Percentiles rank a stretch among this genome's conserved stretches.
These are phyloP conservation scores for Dispira parvispora DNA, from an alignment of 192 early-diverging fungal species.

Conservation along the genomic window DNA sequence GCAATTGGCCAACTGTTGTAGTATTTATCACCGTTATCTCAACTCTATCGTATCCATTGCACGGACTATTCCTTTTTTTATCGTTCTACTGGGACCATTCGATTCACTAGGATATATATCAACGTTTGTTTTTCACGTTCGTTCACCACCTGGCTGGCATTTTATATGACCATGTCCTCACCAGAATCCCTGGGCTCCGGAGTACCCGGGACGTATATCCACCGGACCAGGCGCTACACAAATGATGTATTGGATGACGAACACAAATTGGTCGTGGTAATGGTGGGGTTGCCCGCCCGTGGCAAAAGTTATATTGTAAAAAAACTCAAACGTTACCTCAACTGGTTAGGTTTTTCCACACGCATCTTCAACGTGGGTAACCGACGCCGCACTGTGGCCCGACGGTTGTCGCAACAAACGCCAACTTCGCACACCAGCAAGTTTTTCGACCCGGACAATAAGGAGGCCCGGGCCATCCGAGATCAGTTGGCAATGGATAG, in stretches of 20 bases:
- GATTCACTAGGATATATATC: too few species aligned
- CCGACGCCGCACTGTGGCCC: conserved; percentile 36
- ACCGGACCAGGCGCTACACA: neutral
- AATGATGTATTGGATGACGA: conserved; percentile 42
- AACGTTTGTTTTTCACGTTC: too few species aligned
- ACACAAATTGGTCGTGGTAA: conserved; percentile 83
- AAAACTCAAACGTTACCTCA: conserved; percentile 81
- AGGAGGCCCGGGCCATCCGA: conserved; percentile 49
- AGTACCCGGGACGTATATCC: conserved; percentile 11
- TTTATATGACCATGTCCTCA: conserved; percentile 5
- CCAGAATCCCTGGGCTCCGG: conserved; percentile 8
- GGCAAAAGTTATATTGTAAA: conserved; percentile 95
- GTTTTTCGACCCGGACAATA: conserved; percentile 93
- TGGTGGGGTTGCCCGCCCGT: conserved; percentile 90
- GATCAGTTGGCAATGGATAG: conserved; percentile 83
- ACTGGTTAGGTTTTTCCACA: conserved; percentile 61
- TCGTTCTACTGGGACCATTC: too few species aligned
- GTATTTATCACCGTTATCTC: too few species aligned
- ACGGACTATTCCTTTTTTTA: too few species aligned
- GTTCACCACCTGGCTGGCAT: too few species aligned
- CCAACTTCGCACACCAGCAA: conserved; percentile 40
- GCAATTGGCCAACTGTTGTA: too few species aligned
- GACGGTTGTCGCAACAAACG: too few species aligned
- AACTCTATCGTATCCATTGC: too few species aligned
- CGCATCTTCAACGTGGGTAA: conserved; percentile 93